Conservation (phyloP, 2,329 filamentous ascomycete genomes). For the Pochonia chlamydosporia region DNA sequence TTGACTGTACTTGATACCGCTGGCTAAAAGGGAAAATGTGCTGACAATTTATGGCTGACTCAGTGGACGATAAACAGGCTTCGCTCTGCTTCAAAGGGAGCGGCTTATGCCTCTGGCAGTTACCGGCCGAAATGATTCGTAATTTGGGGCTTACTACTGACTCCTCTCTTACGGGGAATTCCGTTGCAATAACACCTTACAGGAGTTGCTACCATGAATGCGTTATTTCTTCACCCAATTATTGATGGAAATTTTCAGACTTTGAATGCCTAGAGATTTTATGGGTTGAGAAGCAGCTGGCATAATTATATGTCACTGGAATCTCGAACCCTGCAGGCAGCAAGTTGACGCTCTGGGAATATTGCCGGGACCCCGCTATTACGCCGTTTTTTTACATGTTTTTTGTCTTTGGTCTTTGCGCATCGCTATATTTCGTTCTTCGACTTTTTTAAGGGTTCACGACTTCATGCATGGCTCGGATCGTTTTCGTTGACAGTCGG, state of each 20-base stretch:
- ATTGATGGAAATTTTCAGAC: not conserved
- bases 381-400: conserved; percentile 15
- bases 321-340: not conserved
- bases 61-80: conserved; percentile 81
- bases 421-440: conserved; percentile 38
- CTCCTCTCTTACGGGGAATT: conserved; percentile 9
- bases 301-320: not conserved
- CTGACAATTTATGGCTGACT: conserved; percentile 73
- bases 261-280: not conserved
- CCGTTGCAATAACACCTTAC: conserved; percentile 6
- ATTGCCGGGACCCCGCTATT: conserved; percentile 11
- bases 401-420: conserved; percentile 21
- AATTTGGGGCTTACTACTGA: conserved; percentile 12
- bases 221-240: not conserved
- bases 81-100: conserved; percentile 74
- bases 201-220: not conserved
- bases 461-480: conserved; percentile 34
- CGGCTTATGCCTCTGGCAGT: conserved; percentile 38
- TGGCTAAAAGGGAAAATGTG: conserved; percentile 65
- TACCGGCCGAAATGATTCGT: conserved; percentile 29
- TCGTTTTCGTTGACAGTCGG: conserved; percentile 17
- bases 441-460: conserved; percentile 28
- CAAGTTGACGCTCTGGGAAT: not conserved
- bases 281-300: not conserved
- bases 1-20: conserved; percentile 70